Evolutionary conservation across 2,329 filamentous ascomycete species (phyloP).

Genomic region (Berkeleyomyces rouxiae): DNA sequence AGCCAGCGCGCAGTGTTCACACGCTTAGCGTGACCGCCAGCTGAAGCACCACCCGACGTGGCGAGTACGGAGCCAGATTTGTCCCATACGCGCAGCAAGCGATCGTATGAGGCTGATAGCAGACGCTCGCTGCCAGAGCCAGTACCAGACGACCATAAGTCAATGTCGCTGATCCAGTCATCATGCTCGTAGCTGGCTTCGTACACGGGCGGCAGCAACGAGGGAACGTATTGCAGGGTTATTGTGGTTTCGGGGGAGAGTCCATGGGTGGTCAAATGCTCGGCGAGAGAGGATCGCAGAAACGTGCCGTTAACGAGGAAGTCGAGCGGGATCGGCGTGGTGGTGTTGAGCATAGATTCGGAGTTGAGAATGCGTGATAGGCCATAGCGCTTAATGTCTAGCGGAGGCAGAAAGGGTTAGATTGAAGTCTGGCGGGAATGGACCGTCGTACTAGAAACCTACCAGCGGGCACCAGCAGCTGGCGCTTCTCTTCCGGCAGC

Average conservation of each 20-base stretch:
- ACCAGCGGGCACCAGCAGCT: constrained; percentile 47
- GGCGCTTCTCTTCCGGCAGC: constrained; percentile 43
- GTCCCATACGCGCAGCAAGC: constrained; percentile 76
- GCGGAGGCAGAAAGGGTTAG: constrained; percentile 1
- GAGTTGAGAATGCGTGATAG: constrained; percentile 56
- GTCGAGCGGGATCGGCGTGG: constrained; percentile 62
- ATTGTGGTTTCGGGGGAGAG: constrained; percentile 79
- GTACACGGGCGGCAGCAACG: constrained; percentile 74
- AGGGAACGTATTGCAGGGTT: constrained; percentile 82
- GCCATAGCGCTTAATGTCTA: constrained; percentile 53
- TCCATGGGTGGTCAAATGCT: constrained; percentile 73
- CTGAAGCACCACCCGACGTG: constrained; percentile 48
- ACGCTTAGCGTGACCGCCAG: constrained; percentile 58
- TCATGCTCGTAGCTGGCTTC: constrained; percentile 91
- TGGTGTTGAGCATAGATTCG: constrained; percentile 50
- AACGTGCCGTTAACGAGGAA: constrained; percentile 92
- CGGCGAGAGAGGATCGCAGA: constrained; percentile 73
- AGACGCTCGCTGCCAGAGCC: constrained; percentile 40
- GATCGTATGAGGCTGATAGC: constrained; percentile 88
- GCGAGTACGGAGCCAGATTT: constrained; percentile 72
- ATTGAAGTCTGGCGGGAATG: background rate
- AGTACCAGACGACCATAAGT: constrained; percentile 55
- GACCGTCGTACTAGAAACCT: constrained; percentile 15
- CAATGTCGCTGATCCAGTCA: constrained; percentile 84
- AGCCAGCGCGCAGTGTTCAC: constrained; percentile 76